Base-by-base conservation (phyloP, 2,329 filamentous ascomycete species). In the Phialophora expanda region DNA sequence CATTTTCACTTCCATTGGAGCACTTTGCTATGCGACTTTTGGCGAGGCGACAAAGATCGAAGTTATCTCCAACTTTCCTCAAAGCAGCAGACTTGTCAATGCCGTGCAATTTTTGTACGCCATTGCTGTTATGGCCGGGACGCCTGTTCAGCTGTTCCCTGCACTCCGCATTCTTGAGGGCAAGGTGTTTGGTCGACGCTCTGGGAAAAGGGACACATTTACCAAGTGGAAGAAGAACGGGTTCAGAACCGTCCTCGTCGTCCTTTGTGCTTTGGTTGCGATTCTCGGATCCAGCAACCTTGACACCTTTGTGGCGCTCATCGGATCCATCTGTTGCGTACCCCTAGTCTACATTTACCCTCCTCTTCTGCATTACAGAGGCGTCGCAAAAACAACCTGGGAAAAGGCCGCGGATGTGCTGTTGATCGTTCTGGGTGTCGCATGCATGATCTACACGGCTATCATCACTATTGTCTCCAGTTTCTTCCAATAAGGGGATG, bases 171-270 rank as follows among this genome's bases (percentile, higher is more conserved):
- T 91, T 73, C 81, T 91, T 60, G 90, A 92, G 77, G 86, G 85
- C 22, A 84, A 82, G 53, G 74, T 91, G 17, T 91, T 92, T 66
- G 87, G 87, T n/a, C 81, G 85, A 66, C 82, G 84, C 64, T 90
- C 88, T 0, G 90, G 90, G 38, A 91, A 90, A 78, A 86, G 85
- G 72, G 85, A 84, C 67, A 75, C 80, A 38, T 78, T 82, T 44
- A 89, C 88, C 68, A 92, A 92, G 75, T 92, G 90, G 90, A 87
- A 88, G 78, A 92, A 92, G 83, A 92, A 92, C 71, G 83, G 77
- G 0, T 86, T 92, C 71, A 82, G 89, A 24, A 82, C 86, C 0
- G 72, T 75, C 0, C 74, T 90, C 24, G 85, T 90, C 34, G 74
- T 83, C 1, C 44, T 87, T 8, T 90, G 88, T 69, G 86, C 86